phyloP scores from a whole-genome alignment of 2,329 filamentous ascomycete genomes.

The Beauveria sp. region DNA sequence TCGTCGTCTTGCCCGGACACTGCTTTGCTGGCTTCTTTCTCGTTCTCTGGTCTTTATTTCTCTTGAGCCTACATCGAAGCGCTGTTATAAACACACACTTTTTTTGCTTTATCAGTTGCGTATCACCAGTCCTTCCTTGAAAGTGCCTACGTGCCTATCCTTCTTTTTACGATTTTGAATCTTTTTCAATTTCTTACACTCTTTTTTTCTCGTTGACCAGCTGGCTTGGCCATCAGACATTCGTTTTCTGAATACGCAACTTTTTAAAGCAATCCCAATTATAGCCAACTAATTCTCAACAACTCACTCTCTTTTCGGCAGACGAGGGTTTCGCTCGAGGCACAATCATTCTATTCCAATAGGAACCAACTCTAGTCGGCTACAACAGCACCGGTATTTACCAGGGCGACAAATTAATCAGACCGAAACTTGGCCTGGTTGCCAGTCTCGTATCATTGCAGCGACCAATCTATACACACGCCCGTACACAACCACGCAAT shows the following conservation, averaged over 20 bases:
- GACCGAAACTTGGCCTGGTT: constrained; percentile 6
- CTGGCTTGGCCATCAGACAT: constrained; percentile 50
- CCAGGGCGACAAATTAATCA: not conserved
- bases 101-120: constrained; percentile 1
- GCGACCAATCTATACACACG: not conserved
- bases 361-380: not conserved
- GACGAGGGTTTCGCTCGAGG: not conserved
- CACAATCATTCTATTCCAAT: not conserved
- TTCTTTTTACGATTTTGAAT: constrained; percentile 27
- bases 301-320: constrained; percentile 2
- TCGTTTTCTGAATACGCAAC: constrained; percentile 34
- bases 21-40: not conserved
- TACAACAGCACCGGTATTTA: not conserved
- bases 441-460: not conserved
- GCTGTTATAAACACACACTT: not conserved
- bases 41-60: not conserved
- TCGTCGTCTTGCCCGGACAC: constrained; percentile 5
- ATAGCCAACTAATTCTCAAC: not conserved
- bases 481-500: constrained; percentile 12
- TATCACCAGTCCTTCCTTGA: constrained; percentile 18
- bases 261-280: not conserved
- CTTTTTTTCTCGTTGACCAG: constrained; percentile 27
- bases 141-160: constrained; percentile 13
- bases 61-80: not conserved
- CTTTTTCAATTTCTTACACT: constrained; percentile 34